Percentiles rank a stretch among this genome's conserved stretches.
Conservation (phyloP, 371 early-diverging fungal species). For the Syncephalis plumigaleata region DNA sequence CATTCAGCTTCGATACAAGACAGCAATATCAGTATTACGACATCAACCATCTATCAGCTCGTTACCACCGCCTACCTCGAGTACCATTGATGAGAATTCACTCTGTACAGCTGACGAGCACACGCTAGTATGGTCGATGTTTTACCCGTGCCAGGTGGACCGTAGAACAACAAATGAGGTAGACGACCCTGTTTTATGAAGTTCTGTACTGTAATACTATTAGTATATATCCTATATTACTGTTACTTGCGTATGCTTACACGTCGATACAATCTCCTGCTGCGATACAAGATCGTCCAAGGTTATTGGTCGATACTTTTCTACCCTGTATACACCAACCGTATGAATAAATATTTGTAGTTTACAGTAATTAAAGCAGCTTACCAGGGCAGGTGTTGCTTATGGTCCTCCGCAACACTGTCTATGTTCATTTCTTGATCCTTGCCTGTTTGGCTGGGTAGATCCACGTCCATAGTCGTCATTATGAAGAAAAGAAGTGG, state of each 20-base stretch:
- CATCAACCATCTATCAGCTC: too few species aligned
- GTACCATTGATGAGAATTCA: conserved; percentile 61
- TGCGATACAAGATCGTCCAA: conserved; percentile 86
- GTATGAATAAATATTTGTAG: neutral
- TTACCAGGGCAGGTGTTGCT: conserved; percentile 1
- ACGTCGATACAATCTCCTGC: conserved; percentile 72
- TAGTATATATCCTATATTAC: neutral
- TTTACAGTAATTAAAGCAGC: neutral
- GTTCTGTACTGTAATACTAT: conserved; percentile 36
- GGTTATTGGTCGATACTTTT: conserved; percentile 81
- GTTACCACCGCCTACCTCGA: conserved; percentile 65
- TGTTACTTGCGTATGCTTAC: conserved; percentile 18
- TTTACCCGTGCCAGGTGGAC: conserved; percentile 98
- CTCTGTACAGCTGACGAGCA: conserved; percentile 70
- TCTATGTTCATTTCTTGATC: too few species aligned
- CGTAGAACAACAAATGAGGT: conserved; percentile 98
- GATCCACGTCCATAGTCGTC: too few species aligned
- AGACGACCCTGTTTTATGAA: conserved; percentile 78
- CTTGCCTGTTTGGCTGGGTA: too few species aligned
- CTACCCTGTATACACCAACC: too few species aligned
- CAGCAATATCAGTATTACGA: neutral
- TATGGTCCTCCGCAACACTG: too few species aligned
- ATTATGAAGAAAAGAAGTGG: too few species aligned
- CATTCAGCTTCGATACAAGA: conserved; percentile 58
- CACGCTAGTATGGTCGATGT: conserved; percentile 92